Percentiles rank a stretch among this genome's conserved stretches.
Evolutionary conservation across 441 rosid genomes (phyloP).

Genomic region (Pelargonium australe): DNA sequence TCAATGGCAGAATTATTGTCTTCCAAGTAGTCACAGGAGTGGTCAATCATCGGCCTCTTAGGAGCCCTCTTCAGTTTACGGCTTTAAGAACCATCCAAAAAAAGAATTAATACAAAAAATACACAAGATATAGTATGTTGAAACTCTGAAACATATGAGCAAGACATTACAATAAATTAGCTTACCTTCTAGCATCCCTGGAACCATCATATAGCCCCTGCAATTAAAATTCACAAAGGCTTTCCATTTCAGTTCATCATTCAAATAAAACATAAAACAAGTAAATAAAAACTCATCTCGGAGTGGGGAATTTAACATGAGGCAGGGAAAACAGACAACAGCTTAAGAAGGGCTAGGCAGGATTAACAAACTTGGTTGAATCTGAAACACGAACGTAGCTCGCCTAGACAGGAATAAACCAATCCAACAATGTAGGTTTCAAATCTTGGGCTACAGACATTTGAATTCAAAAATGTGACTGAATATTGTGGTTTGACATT

Average conservation of each 20-base stretch:
- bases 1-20: neutral
- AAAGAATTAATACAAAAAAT: neutral
- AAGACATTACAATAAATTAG: neutral
- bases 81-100: neutral
- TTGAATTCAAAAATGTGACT: neutral
- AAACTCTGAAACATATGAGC: neutral
- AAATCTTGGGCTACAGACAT: neutral
- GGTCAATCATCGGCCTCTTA: neutral
- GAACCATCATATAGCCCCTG: neutral
- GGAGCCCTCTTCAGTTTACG: conserved; percentile 5
- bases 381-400: neutral
- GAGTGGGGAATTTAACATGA: neutral
- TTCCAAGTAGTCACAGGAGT: neutral
- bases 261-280: neutral
- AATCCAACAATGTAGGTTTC: neutral
- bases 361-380: neutral
- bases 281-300: neutral
- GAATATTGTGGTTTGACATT: neutral
- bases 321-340: neutral
- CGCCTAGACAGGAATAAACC: neutral
- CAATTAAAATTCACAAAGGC: neutral
- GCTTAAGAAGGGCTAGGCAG: too few species aligned
- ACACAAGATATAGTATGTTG: neutral
- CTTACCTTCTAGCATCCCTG: neutral
- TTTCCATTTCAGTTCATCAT: neutral